Evolutionary conservation across 140 eudicot genomes (phyloP).

Genomic region (Stevia rebaudiana): DNA sequence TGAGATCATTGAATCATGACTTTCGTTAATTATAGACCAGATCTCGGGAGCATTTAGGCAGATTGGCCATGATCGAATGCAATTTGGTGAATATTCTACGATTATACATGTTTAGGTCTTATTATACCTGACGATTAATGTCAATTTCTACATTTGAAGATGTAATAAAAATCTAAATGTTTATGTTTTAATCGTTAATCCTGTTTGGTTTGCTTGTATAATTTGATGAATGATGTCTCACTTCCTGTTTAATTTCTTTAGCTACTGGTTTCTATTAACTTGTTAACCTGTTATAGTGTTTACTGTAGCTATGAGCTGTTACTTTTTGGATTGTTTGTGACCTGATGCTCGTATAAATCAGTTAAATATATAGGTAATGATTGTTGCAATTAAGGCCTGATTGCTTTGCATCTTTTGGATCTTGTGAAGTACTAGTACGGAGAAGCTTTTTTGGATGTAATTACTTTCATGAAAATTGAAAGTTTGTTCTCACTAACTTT

Average conservation of each 20-base stretch:
- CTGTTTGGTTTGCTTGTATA: background rate
- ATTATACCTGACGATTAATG: background rate
- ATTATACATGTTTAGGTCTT: background rate
- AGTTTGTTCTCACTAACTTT: conserved; percentile 6
- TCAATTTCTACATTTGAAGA: conserved; percentile 5
- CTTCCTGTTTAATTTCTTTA: conserved; percentile 1
- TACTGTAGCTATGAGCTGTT: background rate
- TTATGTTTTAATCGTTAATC: conserved; percentile 12
- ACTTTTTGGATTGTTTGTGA: background rate
- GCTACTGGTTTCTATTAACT: background rate
- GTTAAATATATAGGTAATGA: background rate
- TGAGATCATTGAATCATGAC: background rate
- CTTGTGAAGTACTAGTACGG: background rate
- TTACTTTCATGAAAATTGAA: background rate
- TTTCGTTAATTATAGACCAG: background rate
- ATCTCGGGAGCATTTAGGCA: background rate
- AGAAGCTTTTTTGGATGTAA: conserved; percentile 7
- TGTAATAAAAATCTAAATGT: conserved; percentile 13
- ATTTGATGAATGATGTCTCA: background rate
- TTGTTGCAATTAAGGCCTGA: conserved; percentile 11
- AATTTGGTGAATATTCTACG: background rate
- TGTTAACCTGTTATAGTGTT: background rate
- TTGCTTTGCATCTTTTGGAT: background rate
- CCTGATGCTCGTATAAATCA: background rate
- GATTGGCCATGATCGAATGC: background rate